These are phyloP conservation scores for Cryptosporidium parvum DNA, from an alignment of 169 alveolate species.

Conservation along the genomic window DNA sequence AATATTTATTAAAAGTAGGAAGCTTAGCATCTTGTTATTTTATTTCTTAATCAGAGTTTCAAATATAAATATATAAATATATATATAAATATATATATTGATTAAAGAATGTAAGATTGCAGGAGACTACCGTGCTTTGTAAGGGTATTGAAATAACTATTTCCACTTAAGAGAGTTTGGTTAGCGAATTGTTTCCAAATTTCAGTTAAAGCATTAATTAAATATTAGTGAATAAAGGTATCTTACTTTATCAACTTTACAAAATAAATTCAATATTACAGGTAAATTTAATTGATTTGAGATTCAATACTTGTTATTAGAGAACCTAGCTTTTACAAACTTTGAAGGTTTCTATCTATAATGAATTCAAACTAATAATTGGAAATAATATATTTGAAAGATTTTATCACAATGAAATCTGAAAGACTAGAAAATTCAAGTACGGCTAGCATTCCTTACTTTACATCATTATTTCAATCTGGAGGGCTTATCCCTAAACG, in stretches of 20 bases:
- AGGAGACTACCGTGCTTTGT: neutral
- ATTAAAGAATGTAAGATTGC: slow-evolving; percentile 13
- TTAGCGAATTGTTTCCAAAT: neutral
- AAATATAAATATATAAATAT: neutral
- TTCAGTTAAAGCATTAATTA: neutral
- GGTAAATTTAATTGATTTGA: neutral
- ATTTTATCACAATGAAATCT: slow-evolving; percentile 18
- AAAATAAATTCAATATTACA: neutral
- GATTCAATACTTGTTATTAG: neutral
- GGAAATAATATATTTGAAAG: neutral
- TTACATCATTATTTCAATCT: slow-evolving; percentile 1
- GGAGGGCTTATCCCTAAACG: slow-evolving; percentile 44
- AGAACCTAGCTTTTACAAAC: neutral
- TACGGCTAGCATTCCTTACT: slow-evolving; percentile 30
- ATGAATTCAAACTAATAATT: neutral
- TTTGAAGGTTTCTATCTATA: neutral
- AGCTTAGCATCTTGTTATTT: neutral
- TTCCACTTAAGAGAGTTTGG: neutral
- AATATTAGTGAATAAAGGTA: neutral
- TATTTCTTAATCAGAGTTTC: neutral
- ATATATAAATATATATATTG: neutral
- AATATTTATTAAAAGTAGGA: neutral
- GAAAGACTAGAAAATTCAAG: slow-evolving; percentile 46
- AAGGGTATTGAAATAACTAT: neutral
- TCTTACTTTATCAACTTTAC: neutral